Conservation (phyloP, 2,329 filamentous ascomycete genomes). For the Ophiostoma ips region DNA sequence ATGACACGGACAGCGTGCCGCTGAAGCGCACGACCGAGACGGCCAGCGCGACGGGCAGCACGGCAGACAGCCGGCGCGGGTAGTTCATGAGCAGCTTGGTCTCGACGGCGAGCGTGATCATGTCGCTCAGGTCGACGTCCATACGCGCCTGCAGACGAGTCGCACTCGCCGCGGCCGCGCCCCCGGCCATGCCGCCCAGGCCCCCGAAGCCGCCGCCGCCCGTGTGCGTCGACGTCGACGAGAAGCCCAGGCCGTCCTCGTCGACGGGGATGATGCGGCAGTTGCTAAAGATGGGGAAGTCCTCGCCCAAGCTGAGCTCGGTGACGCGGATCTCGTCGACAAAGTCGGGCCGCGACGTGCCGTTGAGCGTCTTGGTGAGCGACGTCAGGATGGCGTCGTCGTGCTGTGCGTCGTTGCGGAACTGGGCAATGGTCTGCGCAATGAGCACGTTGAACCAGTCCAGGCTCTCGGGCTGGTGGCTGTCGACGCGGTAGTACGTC, state of each 20-base stretch:
- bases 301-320: conserved; percentile 85
- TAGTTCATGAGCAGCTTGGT: conserved; percentile 92
- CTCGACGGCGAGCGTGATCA: conserved; percentile 87
- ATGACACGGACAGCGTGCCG: conserved; percentile 83
- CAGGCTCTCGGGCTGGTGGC: conserved; percentile 88
- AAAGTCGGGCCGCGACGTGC: conserved; percentile 75
- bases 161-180: conserved; percentile 27
- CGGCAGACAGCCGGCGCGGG: conserved; percentile 74
- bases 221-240: conserved; percentile 14
- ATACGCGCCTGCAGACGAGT: conserved; percentile 76
- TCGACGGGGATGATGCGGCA: conserved; percentile 88
- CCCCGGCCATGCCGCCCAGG: neutral
- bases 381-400: conserved; percentile 81
- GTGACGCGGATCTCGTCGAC: conserved; percentile 88
- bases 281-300: conserved; percentile 98
- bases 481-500: conserved; percentile 93
- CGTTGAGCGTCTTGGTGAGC: conserved; percentile 74
- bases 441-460: conserved; percentile 99
- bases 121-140: conserved; percentile 93
- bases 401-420: conserved; percentile 80
- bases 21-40: conserved; percentile 91
- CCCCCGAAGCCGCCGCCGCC: neutral
- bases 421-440: conserved; percentile 91
- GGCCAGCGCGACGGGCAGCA: conserved; percentile 80
- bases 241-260: conserved; percentile 49